These are phyloP conservation scores for Dictyostelium intermedium DNA, from an alignment of 78 protist species.

Conservation along the genomic window DNA sequence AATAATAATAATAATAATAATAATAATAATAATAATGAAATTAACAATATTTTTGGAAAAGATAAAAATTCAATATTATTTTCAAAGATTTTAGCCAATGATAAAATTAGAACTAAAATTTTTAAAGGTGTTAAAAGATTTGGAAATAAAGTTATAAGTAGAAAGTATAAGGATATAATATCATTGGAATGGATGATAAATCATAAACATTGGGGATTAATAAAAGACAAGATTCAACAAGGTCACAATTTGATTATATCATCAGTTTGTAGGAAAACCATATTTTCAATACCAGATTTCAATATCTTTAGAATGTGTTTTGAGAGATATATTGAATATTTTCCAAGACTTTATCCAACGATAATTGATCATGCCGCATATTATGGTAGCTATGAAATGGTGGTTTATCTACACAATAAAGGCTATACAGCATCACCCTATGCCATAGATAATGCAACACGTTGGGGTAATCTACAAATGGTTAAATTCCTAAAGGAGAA, in stretches of 20 bases:
- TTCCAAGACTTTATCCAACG: slow-evolving; percentile 3
- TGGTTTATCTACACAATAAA: background rate
- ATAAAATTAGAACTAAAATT: background rate
- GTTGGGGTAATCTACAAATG: background rate
- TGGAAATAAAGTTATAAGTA: background rate
- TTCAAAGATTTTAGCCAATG: background rate
- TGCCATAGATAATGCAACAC: background rate
- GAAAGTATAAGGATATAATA: background rate
- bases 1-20: background rate
- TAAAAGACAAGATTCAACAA: background rate
- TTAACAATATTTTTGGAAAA: background rate
- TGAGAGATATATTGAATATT: background rate
- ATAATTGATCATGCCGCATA: background rate
- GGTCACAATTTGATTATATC: background rate
- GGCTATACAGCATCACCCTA: background rate
- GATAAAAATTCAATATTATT: background rate
- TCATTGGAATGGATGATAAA: slow-evolving; percentile 17
- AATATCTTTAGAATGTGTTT: background rate
- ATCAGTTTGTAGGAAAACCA: background rate
- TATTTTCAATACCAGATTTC: slow-evolving; percentile 19
- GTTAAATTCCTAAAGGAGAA: background rate
- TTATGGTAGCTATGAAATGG: background rate
- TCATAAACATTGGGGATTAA: slow-evolving; percentile 13
- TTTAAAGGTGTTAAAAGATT: background rate
- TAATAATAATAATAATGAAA: background rate